A percentile compares a stretch with the other conserved stretches of the same genome.
These are phyloP conservation scores for Phanerodontia chrysosporium DNA, from an alignment of 768 basidiomycete species.

Conservation along the genomic window DNA sequence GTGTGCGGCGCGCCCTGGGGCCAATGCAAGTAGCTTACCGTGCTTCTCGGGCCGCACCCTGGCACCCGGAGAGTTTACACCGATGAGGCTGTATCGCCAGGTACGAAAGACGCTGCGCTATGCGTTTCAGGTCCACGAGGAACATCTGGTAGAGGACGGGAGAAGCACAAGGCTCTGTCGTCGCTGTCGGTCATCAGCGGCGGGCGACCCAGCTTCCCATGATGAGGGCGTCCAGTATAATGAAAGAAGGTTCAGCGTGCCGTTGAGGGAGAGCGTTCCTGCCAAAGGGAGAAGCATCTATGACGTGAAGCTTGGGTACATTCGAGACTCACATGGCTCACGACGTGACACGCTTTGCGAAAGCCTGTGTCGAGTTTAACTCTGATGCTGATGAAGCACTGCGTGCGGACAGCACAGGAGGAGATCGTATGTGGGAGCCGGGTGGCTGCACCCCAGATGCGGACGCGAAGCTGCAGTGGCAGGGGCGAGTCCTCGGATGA, in stretches of 20 bases:
- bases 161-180: neutral
- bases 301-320: neutral
- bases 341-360: neutral
- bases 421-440: neutral
- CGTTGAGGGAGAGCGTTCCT: neutral
- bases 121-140: neutral
- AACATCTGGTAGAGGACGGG: neutral
- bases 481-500: neutral
- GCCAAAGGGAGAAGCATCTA: neutral
- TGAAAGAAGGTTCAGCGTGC: neutral
- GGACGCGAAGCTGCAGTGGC: neutral
- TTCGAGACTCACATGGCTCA: neutral
- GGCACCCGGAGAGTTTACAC: neutral
- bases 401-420: neutral
- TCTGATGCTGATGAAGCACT: neutral
- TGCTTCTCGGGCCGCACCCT: neutral
- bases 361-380: neutral
- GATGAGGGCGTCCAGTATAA: neutral
- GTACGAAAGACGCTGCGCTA: neutral
- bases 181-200: neutral
- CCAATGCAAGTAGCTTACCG: neutral
- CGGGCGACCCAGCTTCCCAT: neutral
- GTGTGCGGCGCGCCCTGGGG: neutral
- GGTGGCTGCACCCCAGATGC: neutral
- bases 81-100: neutral